These are phyloP conservation scores for Trichosporon ovoides DNA, from an alignment of 1,284 basidiomycete genomes.

Conservation along the genomic window DNA sequence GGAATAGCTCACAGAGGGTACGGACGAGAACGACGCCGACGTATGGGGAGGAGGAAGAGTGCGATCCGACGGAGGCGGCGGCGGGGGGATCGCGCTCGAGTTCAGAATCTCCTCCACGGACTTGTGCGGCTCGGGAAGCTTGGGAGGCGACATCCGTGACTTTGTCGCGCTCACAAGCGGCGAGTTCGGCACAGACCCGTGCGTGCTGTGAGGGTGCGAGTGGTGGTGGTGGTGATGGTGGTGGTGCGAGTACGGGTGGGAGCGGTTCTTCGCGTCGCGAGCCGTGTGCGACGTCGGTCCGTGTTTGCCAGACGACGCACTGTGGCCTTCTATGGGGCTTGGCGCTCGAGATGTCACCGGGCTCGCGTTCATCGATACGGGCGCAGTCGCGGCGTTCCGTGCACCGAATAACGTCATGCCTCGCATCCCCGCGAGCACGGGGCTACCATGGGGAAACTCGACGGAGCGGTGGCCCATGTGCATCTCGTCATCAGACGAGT, in stretches of 20 bases:
- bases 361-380: conserved; percentile 38
- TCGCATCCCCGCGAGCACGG: conserved; percentile 75
- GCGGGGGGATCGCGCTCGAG: conserved; percentile 42
- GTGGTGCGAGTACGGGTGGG: conserved; percentile 40
- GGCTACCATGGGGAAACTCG: conserved; percentile 37
- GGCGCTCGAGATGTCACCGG: conserved; percentile 42
- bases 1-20: conserved; percentile 32
- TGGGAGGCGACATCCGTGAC: conserved; percentile 42
- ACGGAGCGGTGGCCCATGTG: conserved; percentile 9
- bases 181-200: conserved; percentile 39
- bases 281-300: conserved; percentile 44
- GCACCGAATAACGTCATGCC: conserved; percentile 50
- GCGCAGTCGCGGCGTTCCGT: conserved; percentile 42
- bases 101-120: conserved; percentile 51
- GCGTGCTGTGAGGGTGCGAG: conserved; percentile 16
- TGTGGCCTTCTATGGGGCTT: conserved; percentile 42
- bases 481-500: conserved; percentile 44
- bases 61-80: conserved; percentile 34
- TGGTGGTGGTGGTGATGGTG: conserved; percentile 22
- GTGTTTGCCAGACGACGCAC: conserved; percentile 46
- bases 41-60: conserved; percentile 42
- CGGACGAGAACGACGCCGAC: conserved; percentile 31
- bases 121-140: conserved; percentile 28
- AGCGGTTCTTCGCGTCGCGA: conserved; percentile 44
- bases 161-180: conserved; percentile 31